Evolutionary conservation across 2,329 filamentous ascomycete species (phyloP), one percentile per base, ranked within the genome.

Genomic region (Zymoseptoria crescenta): DNA sequence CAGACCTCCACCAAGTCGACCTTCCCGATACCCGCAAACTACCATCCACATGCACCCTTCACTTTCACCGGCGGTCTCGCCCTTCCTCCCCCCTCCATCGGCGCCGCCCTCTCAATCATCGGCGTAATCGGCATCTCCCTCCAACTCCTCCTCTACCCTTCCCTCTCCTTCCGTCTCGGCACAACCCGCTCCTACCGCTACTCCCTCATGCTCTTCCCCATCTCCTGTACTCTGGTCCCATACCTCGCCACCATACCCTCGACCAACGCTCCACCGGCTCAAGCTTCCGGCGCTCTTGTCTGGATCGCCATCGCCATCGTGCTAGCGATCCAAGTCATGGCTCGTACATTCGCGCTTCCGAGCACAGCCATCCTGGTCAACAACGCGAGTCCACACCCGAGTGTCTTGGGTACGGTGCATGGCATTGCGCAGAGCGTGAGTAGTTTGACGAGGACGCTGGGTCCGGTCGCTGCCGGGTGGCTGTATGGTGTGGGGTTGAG

Each of bases 281-380:
- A 74, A 20, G 77, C 74, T 2, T 70, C 72, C 0, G 77, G 77
- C 0, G 55, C 69, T 0, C 64, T 70, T 4, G 66, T 80, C 41
- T 80, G 78, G 78, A 61, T 70, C 0, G 73, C 69, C 4, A 77
- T 80, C 10, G 72, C 73, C 0, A 52, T 67, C 1, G 71, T 78
- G 1, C 68, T 80, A 0, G 67, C 71, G 48, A 70, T 80, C 5
- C 78, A 80, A 63, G 76, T 79, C 27, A 60, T 75, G 0, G 78
- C 74, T 1, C 73, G 78, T 4, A 80, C 78, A 0, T 80, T 80
- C 59, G 79, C 82, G 0, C 66, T 87, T 0, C 84, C 85, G 0
- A 80, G 80, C 0, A 79, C 79, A 0, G 79, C 82, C 0, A 86
- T 87, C 2, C 69, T 84, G 45, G 75, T 86, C 13, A 86, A 86